Evolutionary conservation across 2,329 filamentous ascomycete genomes (phyloP), one percentile per base, ranked within the genome.

Genomic region (Neurospora sp.): DNA sequence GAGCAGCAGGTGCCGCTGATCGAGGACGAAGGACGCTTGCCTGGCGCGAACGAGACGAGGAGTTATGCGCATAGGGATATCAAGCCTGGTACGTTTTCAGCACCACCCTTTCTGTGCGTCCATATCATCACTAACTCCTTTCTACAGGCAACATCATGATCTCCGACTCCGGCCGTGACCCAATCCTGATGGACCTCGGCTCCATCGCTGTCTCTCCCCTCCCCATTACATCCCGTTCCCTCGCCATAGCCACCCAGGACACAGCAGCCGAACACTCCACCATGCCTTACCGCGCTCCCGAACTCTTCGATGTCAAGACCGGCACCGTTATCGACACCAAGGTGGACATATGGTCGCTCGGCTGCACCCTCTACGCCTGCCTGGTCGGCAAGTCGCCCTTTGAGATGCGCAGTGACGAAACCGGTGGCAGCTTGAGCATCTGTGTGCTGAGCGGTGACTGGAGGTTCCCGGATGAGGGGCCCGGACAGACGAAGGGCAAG

Each of bases 241-340:
- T 96, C 69, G 96, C 96, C 66, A 88, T 99, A 67, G 93, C 94
- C 68, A 92, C 97, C 42, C 96, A 98, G 82, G 96, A 99, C 80
- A 92, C 89, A 52, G 96, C 96, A 28, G 96, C 95, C 69, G 96
- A 99, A 80, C 95, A 98, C 84, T 95, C 90, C 74, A 99, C 96
- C 52, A 98, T 99, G 95, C 94, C 96, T 0, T 99, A 99, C 82
- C 93, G 96, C 71, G 96, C 96, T 1, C 96, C 96, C 0, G 96
- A 99, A 81, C 89, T 99, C 72, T 99, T 99, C 80, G 96, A 99
- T 79, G 96, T 98, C 70, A 97, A 97, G 82, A 97, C 93, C 3
- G 95, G 93, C 73, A 90, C 91, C 67, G 88, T 93, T 68, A 91
- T 99, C 77, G 96, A 98, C 81, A 97, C 94, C 13, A 97, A 97